Conservation (phyloP, 2,329 filamentous ascomycete genomes). For the Talaromyces sp. region DNA sequence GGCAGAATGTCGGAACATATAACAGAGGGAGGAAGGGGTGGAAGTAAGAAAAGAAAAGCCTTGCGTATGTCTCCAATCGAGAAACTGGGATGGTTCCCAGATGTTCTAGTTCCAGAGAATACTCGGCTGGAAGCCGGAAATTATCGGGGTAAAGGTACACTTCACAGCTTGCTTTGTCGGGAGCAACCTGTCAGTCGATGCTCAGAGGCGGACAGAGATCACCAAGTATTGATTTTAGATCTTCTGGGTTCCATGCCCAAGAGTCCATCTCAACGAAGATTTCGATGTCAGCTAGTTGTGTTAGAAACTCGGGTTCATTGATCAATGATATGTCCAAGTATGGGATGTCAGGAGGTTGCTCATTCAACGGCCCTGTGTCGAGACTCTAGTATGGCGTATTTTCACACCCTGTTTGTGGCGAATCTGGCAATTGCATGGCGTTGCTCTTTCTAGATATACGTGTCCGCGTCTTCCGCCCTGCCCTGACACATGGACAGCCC, state of each 20-base stretch:
- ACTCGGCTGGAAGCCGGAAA: background rate
- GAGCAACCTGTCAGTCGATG: background rate
- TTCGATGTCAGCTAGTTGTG: slow-evolving; percentile 2
- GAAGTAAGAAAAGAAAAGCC: slow-evolving; percentile 6
- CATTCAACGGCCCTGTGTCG: background rate
- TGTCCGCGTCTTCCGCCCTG: background rate
- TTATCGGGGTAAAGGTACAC: background rate
- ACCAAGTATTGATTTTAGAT: background rate
- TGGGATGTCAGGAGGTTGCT: background rate
- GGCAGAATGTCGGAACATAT: slow-evolving; percentile 2
- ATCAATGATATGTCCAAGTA: background rate
- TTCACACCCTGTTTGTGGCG: background rate
- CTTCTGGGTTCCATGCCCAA: background rate
- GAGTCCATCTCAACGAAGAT: background rate
- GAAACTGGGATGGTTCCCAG: background rate
- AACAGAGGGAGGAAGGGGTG: background rate
- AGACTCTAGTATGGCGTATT: background rate
- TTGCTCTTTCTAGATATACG: background rate
- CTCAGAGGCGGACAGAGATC: background rate
- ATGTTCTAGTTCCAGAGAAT: background rate
- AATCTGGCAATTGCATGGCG: background rate
- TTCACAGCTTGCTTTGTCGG: background rate
- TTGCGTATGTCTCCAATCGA: slow-evolving; percentile 1
- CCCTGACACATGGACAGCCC: background rate
- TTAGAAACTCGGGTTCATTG: background rate